Evolutionary conservation across 176 grass and related monocot species (phyloP).

Genomic region (Eragrostis nindensis): DNA sequence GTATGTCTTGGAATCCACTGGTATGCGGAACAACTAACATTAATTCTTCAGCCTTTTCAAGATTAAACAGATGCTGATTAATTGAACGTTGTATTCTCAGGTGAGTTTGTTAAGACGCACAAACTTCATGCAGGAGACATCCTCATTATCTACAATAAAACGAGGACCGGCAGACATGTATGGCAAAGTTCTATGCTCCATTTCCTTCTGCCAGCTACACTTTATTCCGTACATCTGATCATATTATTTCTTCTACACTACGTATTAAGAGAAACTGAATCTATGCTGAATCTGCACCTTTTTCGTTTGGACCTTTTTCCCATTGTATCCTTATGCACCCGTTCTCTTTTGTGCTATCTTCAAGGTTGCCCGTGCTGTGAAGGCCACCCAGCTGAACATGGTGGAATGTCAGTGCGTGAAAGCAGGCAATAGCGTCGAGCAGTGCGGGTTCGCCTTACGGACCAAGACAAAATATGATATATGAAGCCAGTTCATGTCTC

Average conservation of each 20-base stretch:
- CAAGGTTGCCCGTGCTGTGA: constrained; percentile 58
- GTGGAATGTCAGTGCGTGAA: constrained; percentile 36
- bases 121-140: constrained; percentile 56
- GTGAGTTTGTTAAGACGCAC: constrained; percentile 75
- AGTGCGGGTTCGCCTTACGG: constrained; percentile 39
- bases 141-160: constrained; percentile 59
- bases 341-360: neutral
- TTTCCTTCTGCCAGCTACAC: constrained; percentile 5
- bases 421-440: constrained; percentile 15
- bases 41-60: constrained; percentile 1
- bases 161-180: constrained; percentile 59
- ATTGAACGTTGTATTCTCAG: constrained; percentile 39
- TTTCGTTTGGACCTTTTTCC: neutral
- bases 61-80: neutral
- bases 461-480: constrained; percentile 37
- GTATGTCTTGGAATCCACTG: constrained; percentile 81
- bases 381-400: constrained; percentile 1
- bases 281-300: neutral
- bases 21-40: constrained; percentile 22
- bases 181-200: constrained; percentile 7
- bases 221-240: neutral
- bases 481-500: neutral
- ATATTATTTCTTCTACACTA: neutral
- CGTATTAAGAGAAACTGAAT: neutral
- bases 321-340: constrained; percentile 14